phyloP scores from a whole-genome alignment of 2,329 filamentous ascomycete species.

The Alternaria tenuissima region DNA sequence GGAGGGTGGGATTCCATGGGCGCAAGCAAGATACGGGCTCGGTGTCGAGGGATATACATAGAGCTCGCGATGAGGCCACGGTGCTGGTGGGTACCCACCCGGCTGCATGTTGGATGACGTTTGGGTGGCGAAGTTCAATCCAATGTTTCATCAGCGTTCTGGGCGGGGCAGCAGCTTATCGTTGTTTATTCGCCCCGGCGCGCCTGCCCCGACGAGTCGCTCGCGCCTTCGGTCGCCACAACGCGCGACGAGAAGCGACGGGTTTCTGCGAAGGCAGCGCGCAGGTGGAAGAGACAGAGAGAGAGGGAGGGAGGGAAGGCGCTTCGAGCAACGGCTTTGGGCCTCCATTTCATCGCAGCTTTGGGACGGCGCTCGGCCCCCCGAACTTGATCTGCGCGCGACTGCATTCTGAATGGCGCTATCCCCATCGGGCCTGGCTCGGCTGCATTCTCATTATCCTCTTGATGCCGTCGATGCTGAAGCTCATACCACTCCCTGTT shows the following conservation, averaged over 20 bases:
- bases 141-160: conserved; percentile 16
- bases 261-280: not conserved
- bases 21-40: not conserved
- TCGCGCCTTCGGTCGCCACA: not conserved
- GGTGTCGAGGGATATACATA: conserved; percentile 7
- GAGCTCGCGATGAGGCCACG: not conserved
- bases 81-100: not conserved
- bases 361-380: conserved; percentile 11
- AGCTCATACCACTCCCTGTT: too few species aligned
- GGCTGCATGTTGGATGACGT: conserved; percentile 12
- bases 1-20: not conserved
- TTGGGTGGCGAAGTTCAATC: conserved; percentile 12
- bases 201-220: conserved; percentile 2
- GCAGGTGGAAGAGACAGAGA: not conserved
- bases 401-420: conserved; percentile 13
- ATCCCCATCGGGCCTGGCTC: conserved; percentile 5
- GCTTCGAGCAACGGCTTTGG: not conserved
- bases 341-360: not conserved
- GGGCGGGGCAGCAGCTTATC: conserved; percentile 6
- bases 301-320: not conserved
- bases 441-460: conserved; percentile 5
- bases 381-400: conserved; percentile 34
- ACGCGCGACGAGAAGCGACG: not conserved
- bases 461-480: too few species aligned
- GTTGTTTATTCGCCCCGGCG: conserved; percentile 7